Evolutionary conservation across 768 basidiomycete species (phyloP), one percentile per base, ranked within the genome.

Genomic region (Lactifluus piperatus): DNA sequence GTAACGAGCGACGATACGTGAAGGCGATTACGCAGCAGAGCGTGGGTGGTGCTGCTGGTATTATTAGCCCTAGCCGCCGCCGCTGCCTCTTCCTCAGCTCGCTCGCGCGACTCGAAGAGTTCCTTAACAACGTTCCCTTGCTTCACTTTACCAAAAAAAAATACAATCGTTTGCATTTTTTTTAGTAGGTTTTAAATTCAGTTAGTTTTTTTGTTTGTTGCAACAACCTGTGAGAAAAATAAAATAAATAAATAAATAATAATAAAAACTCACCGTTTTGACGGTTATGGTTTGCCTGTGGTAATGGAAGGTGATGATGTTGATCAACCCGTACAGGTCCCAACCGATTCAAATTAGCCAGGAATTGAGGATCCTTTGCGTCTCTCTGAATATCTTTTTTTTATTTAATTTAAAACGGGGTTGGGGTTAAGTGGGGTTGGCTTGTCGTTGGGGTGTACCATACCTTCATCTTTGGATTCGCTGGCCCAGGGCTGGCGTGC

Each of bases 291-390:
- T 69, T 57, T 76, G 73, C 77, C 79, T 80, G 67, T 78, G 79
- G 64, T 86, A n/a, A n/a, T n/a, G n/a, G n/a, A n/a, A n/a, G n/a
- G n/a, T n/a, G n/a, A n/a, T n/a, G n/a, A n/a, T n/a, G n/a, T n/a
- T n/a, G 84, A 65, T 88, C 81, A 13, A 91, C 87, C 32, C 73
- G 75, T 24, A 91, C 89, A 13, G 80, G 82, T 1, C 88, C 88
- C 2, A 92, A 73, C 37, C 70, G 74, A 63, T 64, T 79, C 51
- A 93, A 71, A 64, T 86, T 89, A 36, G 79, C 75, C 64, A 87
- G 69, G 51, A 91, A 80, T 27, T 89, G 80, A 1, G 86, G 86
- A 66, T 93, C 88, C 55, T 74, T 75, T n/a, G 81, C 77, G 64
- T 92, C 88, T 54, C 67, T 71, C 32, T 46, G 14, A n/a, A 63